Conservation (phyloP, 805 yeast species). For the Cyberlindnera veronae region DNA sequence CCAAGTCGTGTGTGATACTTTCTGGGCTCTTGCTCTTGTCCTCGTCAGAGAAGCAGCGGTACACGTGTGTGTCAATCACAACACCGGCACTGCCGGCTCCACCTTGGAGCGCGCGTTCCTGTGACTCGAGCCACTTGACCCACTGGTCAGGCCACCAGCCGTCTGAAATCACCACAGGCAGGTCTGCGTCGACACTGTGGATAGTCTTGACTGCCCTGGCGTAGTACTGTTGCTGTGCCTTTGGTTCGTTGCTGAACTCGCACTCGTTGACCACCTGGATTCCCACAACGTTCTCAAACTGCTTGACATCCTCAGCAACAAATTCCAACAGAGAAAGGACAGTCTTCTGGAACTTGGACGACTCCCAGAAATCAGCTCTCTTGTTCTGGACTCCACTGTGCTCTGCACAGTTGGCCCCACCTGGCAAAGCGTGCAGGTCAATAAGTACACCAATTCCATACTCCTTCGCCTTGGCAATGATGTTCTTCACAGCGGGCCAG, state of each 20-base stretch:
- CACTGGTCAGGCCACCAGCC: slow-evolving; percentile 91
- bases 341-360: slow-evolving; percentile 36
- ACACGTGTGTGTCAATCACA: slow-evolving; percentile 79
- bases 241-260: slow-evolving; percentile 53
- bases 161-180: slow-evolving; percentile 83
- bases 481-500: slow-evolving; percentile 60
- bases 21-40: slow-evolving; percentile 67
- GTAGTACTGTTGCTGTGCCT: slow-evolving; percentile 58
- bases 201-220: slow-evolving; percentile 58
- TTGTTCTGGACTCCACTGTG: slow-evolving; percentile 73
- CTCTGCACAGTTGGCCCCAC: slow-evolving; percentile 84
- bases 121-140: slow-evolving; percentile 53
- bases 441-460: slow-evolving; percentile 70
- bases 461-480: slow-evolving; percentile 56
- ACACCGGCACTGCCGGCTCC: slow-evolving; percentile 46
- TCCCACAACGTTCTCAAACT: slow-evolving; percentile 70
- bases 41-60: slow-evolving; percentile 76
- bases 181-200: slow-evolving; percentile 45
- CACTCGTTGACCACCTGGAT: slow-evolving; percentile 87
- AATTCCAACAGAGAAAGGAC: slow-evolving; percentile 53
- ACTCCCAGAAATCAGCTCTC: slow-evolving; percentile 63
- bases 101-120: slow-evolving; percentile 35
- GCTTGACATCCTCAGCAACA: slow-evolving; percentile 55
- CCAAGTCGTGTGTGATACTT: slow-evolving; percentile 56
- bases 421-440: slow-evolving; percentile 88